Base-by-base conservation (phyloP, 148 eudicot species). In the Silene conica region DNA sequence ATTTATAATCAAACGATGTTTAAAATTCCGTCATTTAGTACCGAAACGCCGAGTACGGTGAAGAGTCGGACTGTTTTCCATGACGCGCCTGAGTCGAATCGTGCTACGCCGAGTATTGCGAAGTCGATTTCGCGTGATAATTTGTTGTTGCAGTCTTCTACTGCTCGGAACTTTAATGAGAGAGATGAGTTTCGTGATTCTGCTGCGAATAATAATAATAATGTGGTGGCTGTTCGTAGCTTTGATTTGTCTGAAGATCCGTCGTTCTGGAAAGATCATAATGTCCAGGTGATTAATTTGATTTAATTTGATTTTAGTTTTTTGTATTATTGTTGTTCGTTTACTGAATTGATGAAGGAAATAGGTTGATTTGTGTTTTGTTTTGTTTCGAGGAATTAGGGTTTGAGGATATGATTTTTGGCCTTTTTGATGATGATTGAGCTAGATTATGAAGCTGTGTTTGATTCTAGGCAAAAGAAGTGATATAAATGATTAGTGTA, bases 191-290 rank as follows among this genome's bases (percentile, higher is more conserved):
- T 73, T 20, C 73, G 61, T 3, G 90, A 81, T 46, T 71, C 74
- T 56, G 67, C 71, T 26, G 8, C 8, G 6, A 38, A 38, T 38
- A 38, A 34, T 34, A 34, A 34, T 34, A 82, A 80, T 34, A 71
- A 67, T 56, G 69, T 50, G 70, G 38, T 61, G 31, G 74, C 70
- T 0, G 76, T 69, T 73, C 87, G 86, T 62, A 84, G 87, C 73
- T 95, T 95, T 31, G 96, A 95, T 38, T 77, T 95, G 78, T 77
- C 80, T 5, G 92, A 89, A 38, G 97, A 95, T 73, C 92, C 98
- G 45, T 77, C 92, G 7, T 92, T 95, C 59, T 92, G 98, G 98
- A 92, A 90, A 56, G 98, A 95, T 56, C 98, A 95, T 64, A 95
- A 92, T 82, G 97, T 92, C 59, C 98, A 95, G 98, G 98, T 91